Conservation (phyloP, 2,329 filamentous ascomycete species). For the Aspergillus quadricinctus region DNA sequence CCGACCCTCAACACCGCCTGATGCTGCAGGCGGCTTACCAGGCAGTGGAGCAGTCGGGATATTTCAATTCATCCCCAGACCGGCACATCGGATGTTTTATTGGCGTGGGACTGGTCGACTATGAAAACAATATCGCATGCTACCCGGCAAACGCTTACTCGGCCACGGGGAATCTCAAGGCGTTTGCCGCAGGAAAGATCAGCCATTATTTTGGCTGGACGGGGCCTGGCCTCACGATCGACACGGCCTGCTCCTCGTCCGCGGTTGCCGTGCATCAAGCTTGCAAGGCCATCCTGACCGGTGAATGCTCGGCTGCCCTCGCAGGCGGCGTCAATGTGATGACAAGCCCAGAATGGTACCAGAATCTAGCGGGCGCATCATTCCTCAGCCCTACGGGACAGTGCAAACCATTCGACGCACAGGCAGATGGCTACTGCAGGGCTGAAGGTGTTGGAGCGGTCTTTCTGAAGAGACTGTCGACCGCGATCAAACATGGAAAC, state of each 20-base stretch:
- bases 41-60: slow-evolving; percentile 29
- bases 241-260: slow-evolving; percentile 43
- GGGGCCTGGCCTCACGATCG: slow-evolving; percentile 39
- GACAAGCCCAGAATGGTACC: slow-evolving; percentile 19
- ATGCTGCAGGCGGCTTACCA: slow-evolving; percentile 28
- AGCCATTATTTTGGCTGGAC: slow-evolving; percentile 43
- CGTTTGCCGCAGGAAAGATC: slow-evolving; percentile 29
- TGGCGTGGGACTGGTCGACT: slow-evolving; percentile 23
- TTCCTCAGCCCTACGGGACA: slow-evolving; percentile 45
- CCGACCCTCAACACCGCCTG: slow-evolving; percentile 29
- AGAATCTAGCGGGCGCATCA: slow-evolving; percentile 30
- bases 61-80: too few relatives aligned
- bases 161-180: slow-evolving; percentile 13
- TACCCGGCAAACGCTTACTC: slow-evolving; percentile 28
- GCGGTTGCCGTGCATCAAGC: slow-evolving; percentile 32
- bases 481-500: slow-evolving; percentile 45
- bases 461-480: slow-evolving; percentile 43
- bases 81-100: slow-evolving; percentile 26
- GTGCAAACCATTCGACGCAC: slow-evolving; percentile 46
- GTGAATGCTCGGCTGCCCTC: slow-evolving; percentile 25
- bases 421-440: slow-evolving; percentile 50
- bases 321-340: slow-evolving; percentile 36
- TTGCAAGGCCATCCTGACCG: slow-evolving; percentile 15
- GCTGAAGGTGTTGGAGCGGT: slow-evolving; percentile 45
- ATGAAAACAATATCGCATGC: slow-evolving; percentile 24